A percentile compares a stretch with the other conserved stretches of the same genome.
Conservation (phyloP, 2,329 filamentous ascomycete species). For the Colletotrichum gloeosporioides region DNA sequence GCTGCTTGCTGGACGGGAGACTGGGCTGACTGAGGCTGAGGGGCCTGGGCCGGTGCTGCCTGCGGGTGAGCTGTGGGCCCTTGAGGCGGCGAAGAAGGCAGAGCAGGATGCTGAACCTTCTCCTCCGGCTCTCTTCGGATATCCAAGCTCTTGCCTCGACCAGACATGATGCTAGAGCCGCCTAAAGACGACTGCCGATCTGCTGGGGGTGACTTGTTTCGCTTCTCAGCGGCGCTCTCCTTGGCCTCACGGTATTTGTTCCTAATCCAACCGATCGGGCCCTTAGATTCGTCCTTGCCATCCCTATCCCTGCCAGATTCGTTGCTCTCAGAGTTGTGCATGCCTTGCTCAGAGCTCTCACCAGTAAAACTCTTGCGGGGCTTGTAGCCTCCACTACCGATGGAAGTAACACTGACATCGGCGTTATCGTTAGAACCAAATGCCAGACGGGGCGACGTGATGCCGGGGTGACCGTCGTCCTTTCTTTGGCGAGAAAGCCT, state of each 20-base stretch:
- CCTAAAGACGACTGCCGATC: slow-evolving; percentile 36
- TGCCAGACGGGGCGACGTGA: slow-evolving; percentile 49
- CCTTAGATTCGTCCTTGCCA: slow-evolving; percentile 52
- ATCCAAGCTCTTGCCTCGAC: slow-evolving; percentile 44
- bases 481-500: slow-evolving; percentile 72
- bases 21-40: not conserved
- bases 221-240: slow-evolving; percentile 59
- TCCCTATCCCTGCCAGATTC: slow-evolving; percentile 43
- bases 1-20: not conserved
- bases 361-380: slow-evolving; percentile 55
- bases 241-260: slow-evolving; percentile 66
- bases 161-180: slow-evolving; percentile 29
- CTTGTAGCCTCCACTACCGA: slow-evolving; percentile 64
- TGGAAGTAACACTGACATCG: slow-evolving; percentile 70
- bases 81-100: not conserved
- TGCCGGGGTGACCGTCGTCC: slow-evolving; percentile 54
- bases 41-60: not conserved
- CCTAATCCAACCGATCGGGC: slow-evolving; percentile 63
- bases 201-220: slow-evolving; percentile 61
- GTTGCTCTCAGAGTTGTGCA: slow-evolving; percentile 42
- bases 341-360: slow-evolving; percentile 53
- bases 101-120: not conserved
- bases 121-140: slow-evolving; percentile 42
- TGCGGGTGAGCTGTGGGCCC: not conserved
- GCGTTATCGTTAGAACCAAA: slow-evolving; percentile 69